These are phyloP conservation scores for Ananas comosus DNA, from an alignment of 176 grass and related monocot species.

Conservation along the genomic window DNA sequence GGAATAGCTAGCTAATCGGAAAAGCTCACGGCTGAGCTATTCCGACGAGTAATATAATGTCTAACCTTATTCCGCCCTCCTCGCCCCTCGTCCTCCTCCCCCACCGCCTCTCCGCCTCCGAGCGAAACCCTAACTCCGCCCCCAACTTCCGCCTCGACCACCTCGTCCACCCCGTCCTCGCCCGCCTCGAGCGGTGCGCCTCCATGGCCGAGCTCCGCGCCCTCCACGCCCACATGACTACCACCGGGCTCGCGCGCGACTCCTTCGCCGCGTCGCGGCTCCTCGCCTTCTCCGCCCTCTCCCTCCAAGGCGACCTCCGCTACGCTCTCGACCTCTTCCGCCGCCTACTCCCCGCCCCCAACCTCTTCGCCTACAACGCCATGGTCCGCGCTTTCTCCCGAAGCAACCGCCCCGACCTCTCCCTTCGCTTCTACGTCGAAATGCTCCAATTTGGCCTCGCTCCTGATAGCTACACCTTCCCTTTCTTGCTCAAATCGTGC, in stretches of 20 bases:
- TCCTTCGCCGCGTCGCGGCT: conserved; percentile 3
- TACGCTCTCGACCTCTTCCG: conserved; percentile 8
- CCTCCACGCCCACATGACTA: conserved; percentile 8
- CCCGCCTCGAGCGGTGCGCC: background rate
- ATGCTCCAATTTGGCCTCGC: background rate
- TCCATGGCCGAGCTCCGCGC: conserved; percentile 3
- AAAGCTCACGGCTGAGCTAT: background rate
- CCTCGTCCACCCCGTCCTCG: background rate
- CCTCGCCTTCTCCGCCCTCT: conserved; percentile 1
- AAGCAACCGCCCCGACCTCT: conserved; percentile 3
- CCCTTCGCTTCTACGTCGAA: conserved; percentile 5
- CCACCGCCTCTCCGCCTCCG: conserved; percentile 1
- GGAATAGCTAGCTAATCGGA: too few relatives aligned
- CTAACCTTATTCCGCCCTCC: background rate
- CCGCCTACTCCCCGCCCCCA: background rate
- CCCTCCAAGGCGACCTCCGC: conserved; percentile 5
- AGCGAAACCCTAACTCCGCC: background rate
- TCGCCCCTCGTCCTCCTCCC: conserved; percentile 1
- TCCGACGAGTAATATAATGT: background rate
- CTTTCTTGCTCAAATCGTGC: conserved; percentile 6
- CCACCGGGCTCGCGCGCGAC: background rate
- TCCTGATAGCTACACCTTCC: conserved; percentile 9
- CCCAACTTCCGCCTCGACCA: background rate
- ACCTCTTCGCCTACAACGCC: conserved; percentile 6
- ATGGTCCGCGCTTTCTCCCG: conserved; percentile 2